A percentile compares a stretch with the other conserved stretches of the same genome.
These are phyloP conservation scores for Hymenoscyphus infarciens DNA, from an alignment of 2,329 filamentous ascomycete genomes.

Conservation along the genomic window DNA sequence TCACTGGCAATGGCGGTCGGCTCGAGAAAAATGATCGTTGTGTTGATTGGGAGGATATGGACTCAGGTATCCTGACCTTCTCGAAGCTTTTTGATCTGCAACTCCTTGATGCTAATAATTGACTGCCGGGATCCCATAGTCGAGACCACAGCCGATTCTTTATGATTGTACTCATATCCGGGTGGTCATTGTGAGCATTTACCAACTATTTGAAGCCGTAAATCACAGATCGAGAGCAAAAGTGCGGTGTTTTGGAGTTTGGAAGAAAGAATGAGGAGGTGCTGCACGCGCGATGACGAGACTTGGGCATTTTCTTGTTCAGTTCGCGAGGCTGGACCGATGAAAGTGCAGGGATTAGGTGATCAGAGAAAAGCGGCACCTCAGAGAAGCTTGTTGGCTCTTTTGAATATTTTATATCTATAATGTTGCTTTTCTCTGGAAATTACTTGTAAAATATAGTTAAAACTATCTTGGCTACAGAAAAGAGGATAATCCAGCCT, in stretches of 20 bases:
- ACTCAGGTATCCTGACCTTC: slow-evolving; percentile 14
- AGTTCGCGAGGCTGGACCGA: not conserved
- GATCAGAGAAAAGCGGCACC: not conserved
- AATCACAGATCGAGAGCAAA: not conserved
- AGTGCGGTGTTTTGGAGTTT: slow-evolving; percentile 4
- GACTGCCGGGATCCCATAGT: slow-evolving; percentile 35
- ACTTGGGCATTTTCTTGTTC: slow-evolving; percentile 1
- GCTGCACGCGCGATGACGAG: slow-evolving; percentile 9
- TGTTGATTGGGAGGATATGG: slow-evolving; percentile 16
- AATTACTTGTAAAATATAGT: too few species aligned
- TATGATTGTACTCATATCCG: slow-evolving; percentile 44
- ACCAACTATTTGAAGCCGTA: slow-evolving; percentile 30
- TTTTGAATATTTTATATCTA: not conserved
- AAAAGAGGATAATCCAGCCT: not conserved
- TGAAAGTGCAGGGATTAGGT: slow-evolving; percentile 1
- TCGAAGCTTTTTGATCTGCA: slow-evolving; percentile 14
- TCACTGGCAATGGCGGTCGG: slow-evolving; percentile 27
- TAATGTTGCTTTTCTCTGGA: not conserved
- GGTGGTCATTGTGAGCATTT: slow-evolving; percentile 41
- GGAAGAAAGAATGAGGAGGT: not conserved
- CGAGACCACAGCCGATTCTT: slow-evolving; percentile 45
- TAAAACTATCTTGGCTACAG: too few species aligned
- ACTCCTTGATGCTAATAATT: slow-evolving; percentile 21
- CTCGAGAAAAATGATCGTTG: slow-evolving; percentile 23
- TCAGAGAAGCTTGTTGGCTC: not conserved